Evolutionary conservation across 352 stramenopile species (phyloP).

Genomic region (Phytophthora hibernalis): DNA sequence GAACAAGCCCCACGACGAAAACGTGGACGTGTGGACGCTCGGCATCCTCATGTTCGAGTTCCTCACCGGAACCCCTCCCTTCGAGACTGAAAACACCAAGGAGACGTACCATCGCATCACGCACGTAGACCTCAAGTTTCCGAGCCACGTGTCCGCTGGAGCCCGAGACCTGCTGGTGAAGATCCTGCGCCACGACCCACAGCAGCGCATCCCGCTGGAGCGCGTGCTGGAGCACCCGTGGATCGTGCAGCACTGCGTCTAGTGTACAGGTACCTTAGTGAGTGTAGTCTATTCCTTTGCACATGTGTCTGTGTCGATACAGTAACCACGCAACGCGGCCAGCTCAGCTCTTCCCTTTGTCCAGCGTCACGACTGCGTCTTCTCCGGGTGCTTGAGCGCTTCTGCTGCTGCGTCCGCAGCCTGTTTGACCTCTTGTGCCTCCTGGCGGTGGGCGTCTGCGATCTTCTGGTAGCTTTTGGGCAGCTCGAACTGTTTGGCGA

Average conservation of each 20-base stretch:
- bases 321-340: conserved; percentile 8
- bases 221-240: conserved; percentile 96
- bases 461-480: conserved; percentile 75
- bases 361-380: conserved; percentile 15
- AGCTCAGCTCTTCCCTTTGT: conserved; percentile 7
- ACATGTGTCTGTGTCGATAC: conserved; percentile 33
- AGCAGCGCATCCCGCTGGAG: conserved; percentile 92
- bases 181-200: conserved; percentile 95
- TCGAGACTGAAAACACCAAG: conserved; percentile 94
- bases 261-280: conserved; percentile 41
- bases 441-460: conserved; percentile 54
- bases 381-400: conserved; percentile 18
- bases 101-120: conserved; percentile 98
- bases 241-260: conserved; percentile 85
- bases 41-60: conserved; percentile 99
- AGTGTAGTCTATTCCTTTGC: conserved; percentile 45
- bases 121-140: conserved; percentile 97
- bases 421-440: conserved; percentile 21
- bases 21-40: conserved; percentile 98
- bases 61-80: conserved; percentile 96
- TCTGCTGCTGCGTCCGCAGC: conserved; percentile 16
- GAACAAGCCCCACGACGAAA: conserved; percentile 97
- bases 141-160: conserved; percentile 89
- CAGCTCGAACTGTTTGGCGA: conserved; percentile 82
- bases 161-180: conserved; percentile 95